Percentiles rank a stretch among this genome's conserved stretches.
phyloP scores from a whole-genome alignment of 768 basidiomycete species.

The Daedaleopsis sinensis region DNA sequence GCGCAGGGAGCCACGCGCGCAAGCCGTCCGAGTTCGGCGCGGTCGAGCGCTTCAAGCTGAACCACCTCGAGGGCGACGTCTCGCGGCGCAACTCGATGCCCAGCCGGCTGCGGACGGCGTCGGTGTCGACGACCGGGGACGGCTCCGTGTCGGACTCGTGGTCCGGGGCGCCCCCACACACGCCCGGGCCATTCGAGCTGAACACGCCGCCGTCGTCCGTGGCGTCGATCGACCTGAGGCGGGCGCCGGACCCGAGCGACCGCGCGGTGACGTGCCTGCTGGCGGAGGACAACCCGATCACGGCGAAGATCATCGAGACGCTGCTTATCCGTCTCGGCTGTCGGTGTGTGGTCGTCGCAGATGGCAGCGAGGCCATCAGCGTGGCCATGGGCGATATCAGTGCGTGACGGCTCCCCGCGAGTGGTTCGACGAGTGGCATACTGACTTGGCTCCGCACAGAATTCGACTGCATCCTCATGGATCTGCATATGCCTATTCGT shows the following conservation, averaged over 20 bases:
- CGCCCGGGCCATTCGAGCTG: conserved; percentile 50
- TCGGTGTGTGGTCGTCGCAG: conserved; percentile 92
- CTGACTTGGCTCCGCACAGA: conserved; percentile 50
- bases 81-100: conserved; percentile 78
- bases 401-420: conserved; percentile 46
- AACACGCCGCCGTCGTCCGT: conserved; percentile 83
- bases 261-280: conserved; percentile 92
- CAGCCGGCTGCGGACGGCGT: conserved; percentile 84
- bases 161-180: conserved; percentile 47
- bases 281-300: conserved; percentile 98
- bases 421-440: conserved; percentile 6
- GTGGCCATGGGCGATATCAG: conserved; percentile 98
- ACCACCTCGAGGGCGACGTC: conserved; percentile 74
- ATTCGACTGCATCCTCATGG: conserved; percentile 96
- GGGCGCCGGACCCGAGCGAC: conserved; percentile 77
- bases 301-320: conserved; percentile 96
- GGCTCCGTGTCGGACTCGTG: conserved; percentile 79
- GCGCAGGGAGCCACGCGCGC: conserved; percentile 62
- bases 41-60: conserved; percentile 86
- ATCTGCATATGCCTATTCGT: conserved; percentile 93
- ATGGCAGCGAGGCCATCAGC: conserved; percentile 96
- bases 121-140: conserved; percentile 78
- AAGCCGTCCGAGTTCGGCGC: conserved; percentile 91
- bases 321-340: conserved; percentile 92
- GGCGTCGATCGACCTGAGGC: conserved; percentile 80